These are phyloP conservation scores for Lasiodiplodia citricola DNA, from an alignment of 2,329 filamentous ascomycete genomes.

Conservation along the genomic window DNA sequence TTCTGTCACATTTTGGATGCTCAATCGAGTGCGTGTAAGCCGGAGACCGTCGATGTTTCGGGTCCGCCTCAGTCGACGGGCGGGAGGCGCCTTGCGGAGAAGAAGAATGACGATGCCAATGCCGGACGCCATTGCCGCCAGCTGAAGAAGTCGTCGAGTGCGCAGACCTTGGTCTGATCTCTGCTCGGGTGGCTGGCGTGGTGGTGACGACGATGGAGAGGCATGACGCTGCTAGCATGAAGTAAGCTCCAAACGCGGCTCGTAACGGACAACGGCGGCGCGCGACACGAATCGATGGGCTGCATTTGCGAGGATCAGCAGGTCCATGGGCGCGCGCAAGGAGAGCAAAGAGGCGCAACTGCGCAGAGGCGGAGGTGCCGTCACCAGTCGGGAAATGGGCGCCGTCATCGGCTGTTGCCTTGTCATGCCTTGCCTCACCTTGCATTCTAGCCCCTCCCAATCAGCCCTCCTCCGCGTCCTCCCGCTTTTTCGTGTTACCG, in stretches of 20 bases:
- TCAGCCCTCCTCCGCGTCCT: conserved; percentile 13
- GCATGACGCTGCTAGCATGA: conserved; percentile 3
- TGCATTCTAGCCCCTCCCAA: background rate
- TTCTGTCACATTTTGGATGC: conserved; percentile 22
- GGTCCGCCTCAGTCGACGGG: conserved; percentile 19
- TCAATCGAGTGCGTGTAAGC: conserved; percentile 18
- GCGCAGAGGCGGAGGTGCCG: background rate
- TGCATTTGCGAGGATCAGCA: background rate
- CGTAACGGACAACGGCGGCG: background rate
- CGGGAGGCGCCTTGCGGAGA: conserved; percentile 14
- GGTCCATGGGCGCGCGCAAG: background rate
- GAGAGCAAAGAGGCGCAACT: background rate
- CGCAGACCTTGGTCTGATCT: conserved; percentile 1
- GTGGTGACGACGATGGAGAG: background rate
- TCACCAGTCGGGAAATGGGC: background rate
- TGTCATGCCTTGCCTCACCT: conserved; percentile 15
- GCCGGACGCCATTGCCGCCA: conserved; percentile 11
- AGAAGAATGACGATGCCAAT: conserved; percentile 1
- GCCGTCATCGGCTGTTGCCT: conserved; percentile 5
- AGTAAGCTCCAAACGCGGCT: conserved; percentile 12
- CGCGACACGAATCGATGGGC: conserved; percentile 14
- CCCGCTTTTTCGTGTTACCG: conserved; percentile 21
- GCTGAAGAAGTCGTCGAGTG: background rate
- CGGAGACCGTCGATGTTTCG: conserved; percentile 25
- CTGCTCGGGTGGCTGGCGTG: background rate